Base-by-base conservation (phyloP, 495 filamentous ascomycete genomes). In the Neurospora sp. region DNA sequence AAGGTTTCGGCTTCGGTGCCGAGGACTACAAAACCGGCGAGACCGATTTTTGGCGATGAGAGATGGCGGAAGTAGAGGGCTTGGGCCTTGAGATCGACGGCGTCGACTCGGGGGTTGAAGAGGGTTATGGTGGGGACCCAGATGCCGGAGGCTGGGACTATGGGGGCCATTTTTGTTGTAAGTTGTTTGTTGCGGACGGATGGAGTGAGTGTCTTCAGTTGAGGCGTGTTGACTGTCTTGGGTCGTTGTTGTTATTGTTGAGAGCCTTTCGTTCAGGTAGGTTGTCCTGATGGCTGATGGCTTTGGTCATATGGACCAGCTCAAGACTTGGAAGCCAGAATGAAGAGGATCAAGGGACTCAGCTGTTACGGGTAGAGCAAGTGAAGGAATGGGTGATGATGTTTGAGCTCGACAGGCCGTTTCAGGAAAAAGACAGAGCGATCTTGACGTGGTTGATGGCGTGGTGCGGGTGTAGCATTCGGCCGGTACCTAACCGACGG, bases 1-100 rank as follows among this genome's bases (percentile, higher is more conserved):
- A 91, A 89, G 7, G 89, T 86, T 78, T 92, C 89, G 73, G 88
- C 88, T 80, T 91, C 91, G 48, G 89, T 90, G 72, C 90, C 90
- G 39, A 90, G 82, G 76, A 91, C 85, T 5, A 91, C 84, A 4
- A 91, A 83, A 2, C 90, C 90, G 0, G 86, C 80, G 4, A 91
- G 85, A 0, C 87, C 87, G 2, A 85, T 84, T 19, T 75, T 77
- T 13, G 87, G 84, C 5, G 54, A 34, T 48, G 72, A 43, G 8
- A 91, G 85, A 75, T 90, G 89, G 36, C 79, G 42, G 78, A 85
- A 90, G 82, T 91, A 92, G 71, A 77, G 85, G 31, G 74, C 74
- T 71, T 85, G 88, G 17, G 85, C 74, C 6, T 77, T 74, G 10
- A 87, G 80, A 77, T 89, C 84, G 69, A 91, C 75, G 0, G 77